These are phyloP conservation scores for Coprinellus micaceus DNA, from an alignment of 768 basidiomycete species.

Conservation along the genomic window DNA sequence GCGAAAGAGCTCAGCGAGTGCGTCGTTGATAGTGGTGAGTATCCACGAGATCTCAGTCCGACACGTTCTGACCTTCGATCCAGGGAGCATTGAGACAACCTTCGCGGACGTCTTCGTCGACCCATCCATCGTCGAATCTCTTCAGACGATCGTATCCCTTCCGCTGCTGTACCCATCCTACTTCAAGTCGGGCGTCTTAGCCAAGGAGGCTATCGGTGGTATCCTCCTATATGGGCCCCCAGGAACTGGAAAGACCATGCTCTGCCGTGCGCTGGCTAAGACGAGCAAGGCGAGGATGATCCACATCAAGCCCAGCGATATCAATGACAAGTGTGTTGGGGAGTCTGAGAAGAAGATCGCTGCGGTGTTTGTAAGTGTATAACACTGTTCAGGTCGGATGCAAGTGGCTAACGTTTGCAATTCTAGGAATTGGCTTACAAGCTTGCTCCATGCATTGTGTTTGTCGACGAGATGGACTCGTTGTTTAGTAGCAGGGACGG, in stretches of 20 bases:
- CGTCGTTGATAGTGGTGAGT: background rate
- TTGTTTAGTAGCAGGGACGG: constrained; percentile 36
- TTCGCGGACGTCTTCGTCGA: constrained; percentile 17
- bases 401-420: constrained; percentile 17
- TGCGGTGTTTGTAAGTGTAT: constrained; percentile 16
- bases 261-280: constrained; percentile 47
- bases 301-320: constrained; percentile 15
- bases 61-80: too few relatives aligned
- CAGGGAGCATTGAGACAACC: constrained; percentile 12
- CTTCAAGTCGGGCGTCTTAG: constrained; percentile 39
- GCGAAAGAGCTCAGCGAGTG: background rate
- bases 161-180: constrained; percentile 11
- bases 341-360: constrained; percentile 14
- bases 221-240: constrained; percentile 52
- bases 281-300: constrained; percentile 17
- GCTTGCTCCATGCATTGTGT: constrained; percentile 72
- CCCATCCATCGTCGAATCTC: constrained; percentile 11
- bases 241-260: constrained; percentile 52
- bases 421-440: constrained; percentile 63
- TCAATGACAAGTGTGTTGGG: constrained; percentile 13
- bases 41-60: background rate
- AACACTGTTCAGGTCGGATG: background rate
- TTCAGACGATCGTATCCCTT: constrained; percentile 15
- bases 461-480: constrained; percentile 80
- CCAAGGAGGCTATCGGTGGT: constrained; percentile 54